Percentiles rank a stretch among this genome's conserved stretches.
Evolutionary conservation across 345 rosid genomes (phyloP).

Genomic region (Mangifera indica): DNA sequence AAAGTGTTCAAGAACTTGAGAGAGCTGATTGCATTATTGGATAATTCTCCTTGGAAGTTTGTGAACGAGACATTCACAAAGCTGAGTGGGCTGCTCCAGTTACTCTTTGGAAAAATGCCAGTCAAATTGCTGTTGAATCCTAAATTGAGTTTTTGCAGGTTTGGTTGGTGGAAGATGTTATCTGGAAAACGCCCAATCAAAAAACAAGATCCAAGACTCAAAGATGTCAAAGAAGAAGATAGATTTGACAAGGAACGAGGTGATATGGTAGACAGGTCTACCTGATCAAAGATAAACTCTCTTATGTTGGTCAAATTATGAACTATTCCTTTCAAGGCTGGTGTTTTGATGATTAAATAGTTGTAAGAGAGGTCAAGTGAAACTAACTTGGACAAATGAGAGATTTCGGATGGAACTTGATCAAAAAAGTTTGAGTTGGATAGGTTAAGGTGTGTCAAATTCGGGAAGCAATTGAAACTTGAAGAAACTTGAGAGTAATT

Average conservation of each 20-base stretch:
- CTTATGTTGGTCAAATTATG: too few relatives aligned
- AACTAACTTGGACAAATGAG: constrained; percentile 8
- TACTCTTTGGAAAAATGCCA: constrained; percentile 5
- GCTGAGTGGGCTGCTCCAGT: constrained; percentile 1
- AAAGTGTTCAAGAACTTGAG: neutral
- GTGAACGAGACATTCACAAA: constrained; percentile 1
- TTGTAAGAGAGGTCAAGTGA: constrained; percentile 12
- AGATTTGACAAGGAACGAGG: too few relatives aligned
- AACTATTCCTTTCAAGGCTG: neutral
- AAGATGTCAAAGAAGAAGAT: too few relatives aligned
- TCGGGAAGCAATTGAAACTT: neutral
- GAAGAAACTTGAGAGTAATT: neutral
- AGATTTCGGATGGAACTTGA: constrained; percentile 17
- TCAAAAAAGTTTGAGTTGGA: neutral
- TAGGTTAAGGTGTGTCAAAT: constrained; percentile 15
- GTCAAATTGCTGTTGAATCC: neutral
- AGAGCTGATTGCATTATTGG: neutral
- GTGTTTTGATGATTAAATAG: neutral
- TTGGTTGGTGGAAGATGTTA: too few relatives aligned
- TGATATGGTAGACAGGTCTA: too few relatives aligned
- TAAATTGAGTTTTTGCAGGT: neutral
- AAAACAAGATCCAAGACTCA: too few relatives aligned
- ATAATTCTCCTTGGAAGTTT: neutral
- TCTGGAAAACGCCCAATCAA: too few relatives aligned
- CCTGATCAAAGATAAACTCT: too few relatives aligned